Evolutionary conservation across 129 eudicot species (phyloP), one percentile per base, ranked within the genome.

Genomic region (Tagetes patula): DNA sequence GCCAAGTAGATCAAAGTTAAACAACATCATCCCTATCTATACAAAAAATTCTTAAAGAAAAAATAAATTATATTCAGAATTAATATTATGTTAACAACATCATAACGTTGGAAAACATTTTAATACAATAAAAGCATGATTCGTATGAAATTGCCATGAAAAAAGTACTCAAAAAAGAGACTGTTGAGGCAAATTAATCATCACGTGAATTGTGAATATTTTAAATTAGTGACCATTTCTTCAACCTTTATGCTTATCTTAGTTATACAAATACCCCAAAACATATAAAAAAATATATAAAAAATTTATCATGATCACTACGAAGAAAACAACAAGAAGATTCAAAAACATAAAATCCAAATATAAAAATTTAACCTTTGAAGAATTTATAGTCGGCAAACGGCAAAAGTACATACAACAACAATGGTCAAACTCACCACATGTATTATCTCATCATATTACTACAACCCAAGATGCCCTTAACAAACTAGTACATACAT

Each of bases 381-480:
- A 60, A 33, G 5, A 54, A 54, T 34, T 34, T 33, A 0, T 60
- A 13, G 40, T 11, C 68, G 50, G 49, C 70, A n/a, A 65, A 65
- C 12, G 36, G 34, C 39, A 31, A 65, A 36, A 11, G 9, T 34
- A 34, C 8, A 3, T 2, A 9, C 33, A 14, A 6, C 33, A 14
- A 6, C 41, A 65, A 13, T 5, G n/a, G 14, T 65, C 70, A 65
- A 65, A 65, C 49, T 65, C n/a, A 65, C 3, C 43, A 37, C 68
- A 63, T 39, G 64, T 32, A 55, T 55, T 9, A 55, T 27, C 37
- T 27, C 58, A 30, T 30, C 62, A 55, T 55, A 31, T 27, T 3
- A 27, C 8, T 47, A 47, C 52, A 10, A 47, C 10, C 52, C 11
- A 47, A 1, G 52, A 47, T 8, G 63, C 56, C 56, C 3, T 30